Conservation (phyloP, 768 basidiomycete species). For the Sporobolomyces phaffii region DNA sequence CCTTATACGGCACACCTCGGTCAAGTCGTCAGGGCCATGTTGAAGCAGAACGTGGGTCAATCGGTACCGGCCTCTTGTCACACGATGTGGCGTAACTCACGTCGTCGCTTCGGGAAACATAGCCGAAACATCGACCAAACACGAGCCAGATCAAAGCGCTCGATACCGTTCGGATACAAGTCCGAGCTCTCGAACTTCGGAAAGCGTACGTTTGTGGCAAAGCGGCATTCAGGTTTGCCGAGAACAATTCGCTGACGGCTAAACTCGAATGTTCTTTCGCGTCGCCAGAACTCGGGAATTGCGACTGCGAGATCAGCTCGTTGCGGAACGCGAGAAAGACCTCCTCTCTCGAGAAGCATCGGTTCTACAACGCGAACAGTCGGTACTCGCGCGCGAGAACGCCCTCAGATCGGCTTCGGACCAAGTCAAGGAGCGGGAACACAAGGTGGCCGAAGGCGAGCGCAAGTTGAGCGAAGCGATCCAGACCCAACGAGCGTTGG, state of each 20-base stretch:
- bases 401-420: slow-evolving; percentile 2
- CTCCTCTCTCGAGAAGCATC: slow-evolving; percentile 34
- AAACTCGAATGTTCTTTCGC: neutral
- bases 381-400: slow-evolving; percentile 21
- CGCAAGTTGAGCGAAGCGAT: slow-evolving; percentile 27
- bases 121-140: slow-evolving; percentile 41
- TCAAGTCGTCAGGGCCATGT: slow-evolving; percentile 76
- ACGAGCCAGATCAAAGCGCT: slow-evolving; percentile 38
- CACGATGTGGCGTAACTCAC: too few relatives aligned
- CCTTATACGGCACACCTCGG: slow-evolving; percentile 69
- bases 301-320: slow-evolving; percentile 22
- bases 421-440: slow-evolving; percentile 18
- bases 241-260: too few relatives aligned
- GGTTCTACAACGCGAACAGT: slow-evolving; percentile 32
- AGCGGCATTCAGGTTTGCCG: too few relatives aligned
- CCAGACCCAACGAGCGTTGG: slow-evolving; percentile 7
- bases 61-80: neutral
- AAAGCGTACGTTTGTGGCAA: slow-evolving; percentile 15
- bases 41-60: slow-evolving; percentile 68
- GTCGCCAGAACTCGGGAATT: slow-evolving; percentile 25
- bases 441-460: slow-evolving; percentile 16
- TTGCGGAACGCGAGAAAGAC: slow-evolving; percentile 38
- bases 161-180: slow-evolving; percentile 40
- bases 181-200: slow-evolving; percentile 33
- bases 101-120: neutral